Percentiles rank a stretch among this genome's conserved stretches.
Evolutionary conservation across 257 asterid genomes (phyloP).

Genomic region (Apocynum venetum): DNA sequence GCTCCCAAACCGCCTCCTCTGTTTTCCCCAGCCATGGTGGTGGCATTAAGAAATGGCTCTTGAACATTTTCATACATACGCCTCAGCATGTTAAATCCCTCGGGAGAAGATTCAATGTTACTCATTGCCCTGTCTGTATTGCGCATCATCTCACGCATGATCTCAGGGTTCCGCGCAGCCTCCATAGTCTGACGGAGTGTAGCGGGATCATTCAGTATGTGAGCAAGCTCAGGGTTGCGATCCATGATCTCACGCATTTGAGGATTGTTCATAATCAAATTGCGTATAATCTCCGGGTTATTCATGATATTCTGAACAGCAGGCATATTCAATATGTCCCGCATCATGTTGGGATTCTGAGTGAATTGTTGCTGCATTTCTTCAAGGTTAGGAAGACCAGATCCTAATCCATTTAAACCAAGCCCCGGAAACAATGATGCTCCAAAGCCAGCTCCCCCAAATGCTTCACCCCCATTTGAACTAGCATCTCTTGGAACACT

Average conservation of each 20-base stretch:
- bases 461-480: constrained; percentile 32
- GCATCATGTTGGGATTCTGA: constrained; percentile 54
- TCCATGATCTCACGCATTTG: constrained; percentile 65
- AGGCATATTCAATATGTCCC: constrained; percentile 52
- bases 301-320: constrained; percentile 48
- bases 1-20: constrained; percentile 35
- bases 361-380: constrained; percentile 47
- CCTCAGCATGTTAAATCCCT: constrained; percentile 66
- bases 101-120: constrained; percentile 60
- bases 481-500: constrained; percentile 30
- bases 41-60: constrained; percentile 55
- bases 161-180: constrained; percentile 62
- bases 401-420: constrained; percentile 43
- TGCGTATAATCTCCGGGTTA: constrained; percentile 54
- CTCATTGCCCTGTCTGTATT: constrained; percentile 65
- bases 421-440: constrained; percentile 46
- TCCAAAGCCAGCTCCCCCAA: constrained; percentile 37
- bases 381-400: constrained; percentile 47
- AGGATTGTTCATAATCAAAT: constrained; percentile 50
- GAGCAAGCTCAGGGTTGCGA: constrained; percentile 57
- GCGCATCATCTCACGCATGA: constrained; percentile 72
- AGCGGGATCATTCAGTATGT: constrained; percentile 54
- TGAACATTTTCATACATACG: constrained; percentile 64
- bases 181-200: constrained; percentile 62
- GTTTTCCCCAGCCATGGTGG: constrained; percentile 45